These are phyloP conservation scores for Pseudogymnoascus sp. DNA, from an alignment of 2,329 filamentous ascomycete genomes.

Conservation along the genomic window DNA sequence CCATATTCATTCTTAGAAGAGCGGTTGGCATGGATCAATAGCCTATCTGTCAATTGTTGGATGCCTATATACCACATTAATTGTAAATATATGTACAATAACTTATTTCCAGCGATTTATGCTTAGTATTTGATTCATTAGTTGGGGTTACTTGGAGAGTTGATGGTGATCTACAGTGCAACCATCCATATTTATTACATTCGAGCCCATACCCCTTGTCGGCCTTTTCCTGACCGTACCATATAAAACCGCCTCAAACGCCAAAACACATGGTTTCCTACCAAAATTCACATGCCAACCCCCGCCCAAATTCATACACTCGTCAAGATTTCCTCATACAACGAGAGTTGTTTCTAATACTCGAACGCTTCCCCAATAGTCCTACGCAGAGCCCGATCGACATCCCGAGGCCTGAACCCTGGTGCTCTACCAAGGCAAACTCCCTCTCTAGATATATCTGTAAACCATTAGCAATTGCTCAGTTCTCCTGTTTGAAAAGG, in stretches of 20 bases:
- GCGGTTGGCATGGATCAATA: background rate
- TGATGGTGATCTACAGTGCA: background rate
- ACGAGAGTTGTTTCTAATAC: background rate
- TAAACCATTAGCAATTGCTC: background rate
- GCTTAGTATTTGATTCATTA: background rate
- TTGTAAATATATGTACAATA: background rate
- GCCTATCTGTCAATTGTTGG: background rate
- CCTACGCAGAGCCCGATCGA: conserved; percentile 25
- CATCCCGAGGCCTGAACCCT: conserved; percentile 25
- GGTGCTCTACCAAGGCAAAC: conserved; percentile 26
- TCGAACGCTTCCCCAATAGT: conserved; percentile 4
- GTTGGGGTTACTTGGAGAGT: background rate
- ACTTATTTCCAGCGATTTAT: background rate
- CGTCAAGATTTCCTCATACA: background rate
- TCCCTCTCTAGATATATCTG: conserved; percentile 23
- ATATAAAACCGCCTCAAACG: background rate
- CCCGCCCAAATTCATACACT: background rate
- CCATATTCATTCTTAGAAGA: background rate
- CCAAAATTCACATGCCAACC: background rate
- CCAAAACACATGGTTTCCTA: background rate
- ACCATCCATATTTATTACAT: background rate
- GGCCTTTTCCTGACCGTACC: background rate
- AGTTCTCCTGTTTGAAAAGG: background rate
- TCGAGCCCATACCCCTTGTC: background rate
- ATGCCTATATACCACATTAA: background rate